Evolutionary conservation across 164 flowering plant species (phyloP), one percentile per base, ranked within the genome.

Genomic region (Tetrastigma voinierianum): DNA sequence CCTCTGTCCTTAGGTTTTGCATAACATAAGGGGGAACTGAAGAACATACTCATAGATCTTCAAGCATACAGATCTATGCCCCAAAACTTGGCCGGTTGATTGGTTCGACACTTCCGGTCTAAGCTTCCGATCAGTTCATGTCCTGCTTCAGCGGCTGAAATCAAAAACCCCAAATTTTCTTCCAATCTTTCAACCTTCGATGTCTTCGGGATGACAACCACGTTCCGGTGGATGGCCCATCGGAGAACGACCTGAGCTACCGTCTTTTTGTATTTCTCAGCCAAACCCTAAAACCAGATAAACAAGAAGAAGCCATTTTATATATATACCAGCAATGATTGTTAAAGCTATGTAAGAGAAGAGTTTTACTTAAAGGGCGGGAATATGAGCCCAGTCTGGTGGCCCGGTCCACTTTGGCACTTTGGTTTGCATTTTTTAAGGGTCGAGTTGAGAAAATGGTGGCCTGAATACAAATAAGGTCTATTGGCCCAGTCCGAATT

Each of bases 141-240:
- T 94, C 96, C 69, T 88, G 93, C 60, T 85, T 70, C 47, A 76
- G 64, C 60, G 90, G 77, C 82, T 90, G 90, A 71, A 94, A 94
- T 91, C 90, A 18, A 82, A 86, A 59, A 90, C 90, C 47, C 85
- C 51, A 88, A 82, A 59, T 91, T 94, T 78, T 90, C 97, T 70
- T 79, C 62, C 82, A 94, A 54, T 69, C 97, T 83, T 76, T 88
- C 90, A 0, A 70, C 60, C 67, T 87, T 91, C 15, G 92, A 88
- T 70, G 96, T 57, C 79, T 91, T 94, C 45, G 98, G 98, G 44
- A 94, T 90, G 70, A 91, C 87, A 57, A 79, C 89, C 0, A 89
- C 85, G 77, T 86, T 78, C 62, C 97, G 75, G 71, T 91, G 98
- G 67, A 94, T 87, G 59, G 93, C 97, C 98, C 96, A 94, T 21